These are phyloP conservation scores for Barnettozyma siamensis DNA, from an alignment of 805 yeast species.

Conservation along the genomic window DNA sequence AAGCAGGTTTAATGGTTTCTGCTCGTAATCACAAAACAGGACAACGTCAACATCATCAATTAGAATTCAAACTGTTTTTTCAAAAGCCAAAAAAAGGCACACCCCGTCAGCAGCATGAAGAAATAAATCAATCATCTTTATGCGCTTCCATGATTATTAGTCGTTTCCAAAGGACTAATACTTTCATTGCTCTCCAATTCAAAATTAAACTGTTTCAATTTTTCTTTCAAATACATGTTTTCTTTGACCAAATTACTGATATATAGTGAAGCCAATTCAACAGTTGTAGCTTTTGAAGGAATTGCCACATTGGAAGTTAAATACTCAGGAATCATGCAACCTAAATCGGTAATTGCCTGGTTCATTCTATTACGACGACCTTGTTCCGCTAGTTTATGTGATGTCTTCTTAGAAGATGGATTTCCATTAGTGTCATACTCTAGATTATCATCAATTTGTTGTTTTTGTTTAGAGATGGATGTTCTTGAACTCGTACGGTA, in stretches of 20 bases:
- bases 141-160: slow-evolving; percentile 6
- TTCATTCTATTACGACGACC: slow-evolving; percentile 93
- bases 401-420: slow-evolving; percentile 25
- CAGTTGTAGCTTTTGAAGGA: slow-evolving; percentile 92
- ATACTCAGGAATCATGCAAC: slow-evolving; percentile 57
- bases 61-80: too few species aligned
- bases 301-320: slow-evolving; percentile 48
- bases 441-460: slow-evolving; percentile 7
- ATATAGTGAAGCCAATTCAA: slow-evolving; percentile 77
- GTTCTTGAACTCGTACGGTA: slow-evolving; percentile 6
- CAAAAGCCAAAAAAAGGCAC: not conserved
- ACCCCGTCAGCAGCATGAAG: too few species aligned
- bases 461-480: slow-evolving; percentile 7
- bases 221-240: slow-evolving; percentile 21
- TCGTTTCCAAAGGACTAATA: slow-evolving; percentile 25
- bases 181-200: slow-evolving; percentile 23
- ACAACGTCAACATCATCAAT: too few species aligned
- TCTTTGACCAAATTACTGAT: slow-evolving; percentile 44
- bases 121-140: not conserved
- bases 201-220: slow-evolving; percentile 9
- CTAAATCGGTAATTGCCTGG: slow-evolving; percentile 72
- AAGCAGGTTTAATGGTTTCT: too few species aligned
- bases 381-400: slow-evolving; percentile 91
- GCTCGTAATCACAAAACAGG: too few species aligned
- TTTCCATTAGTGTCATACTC: slow-evolving; percentile 12